phyloP scores from a whole-genome alignment of 2,329 filamentous ascomycete species.

The Ophiosphaerella narmari region DNA sequence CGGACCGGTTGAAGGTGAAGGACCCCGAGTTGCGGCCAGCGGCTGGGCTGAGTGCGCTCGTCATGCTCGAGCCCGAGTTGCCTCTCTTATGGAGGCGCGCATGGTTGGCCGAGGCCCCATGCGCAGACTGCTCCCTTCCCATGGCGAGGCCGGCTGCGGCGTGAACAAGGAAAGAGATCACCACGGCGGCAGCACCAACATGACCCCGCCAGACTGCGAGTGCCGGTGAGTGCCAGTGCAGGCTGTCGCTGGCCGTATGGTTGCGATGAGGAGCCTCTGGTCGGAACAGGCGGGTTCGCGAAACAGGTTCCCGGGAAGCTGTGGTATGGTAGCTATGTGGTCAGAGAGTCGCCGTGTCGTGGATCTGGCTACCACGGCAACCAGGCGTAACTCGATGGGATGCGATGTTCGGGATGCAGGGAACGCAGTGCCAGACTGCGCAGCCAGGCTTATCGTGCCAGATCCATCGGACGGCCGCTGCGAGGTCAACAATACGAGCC shows the following conservation, averaged over 20 bases:
- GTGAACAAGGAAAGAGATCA: slow-evolving; percentile 10
- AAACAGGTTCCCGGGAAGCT: slow-evolving; percentile 3
- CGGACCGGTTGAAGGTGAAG: slow-evolving; percentile 40
- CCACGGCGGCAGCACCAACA: slow-evolving; percentile 22
- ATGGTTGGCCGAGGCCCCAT: slow-evolving; percentile 33
- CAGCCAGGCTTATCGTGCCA: slow-evolving; percentile 1
- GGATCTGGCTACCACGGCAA: too few species aligned
- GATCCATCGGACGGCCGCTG: not conserved
- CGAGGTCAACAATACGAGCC: slow-evolving; percentile 6
- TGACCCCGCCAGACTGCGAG: slow-evolving; percentile 6
- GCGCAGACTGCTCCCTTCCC: slow-evolving; percentile 11
- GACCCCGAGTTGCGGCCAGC: slow-evolving; percentile 23
- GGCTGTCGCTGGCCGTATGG: slow-evolving; percentile 3
- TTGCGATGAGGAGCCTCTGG: slow-evolving; percentile 3
- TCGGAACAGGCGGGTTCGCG: not conserved
- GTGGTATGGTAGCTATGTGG: too few species aligned
- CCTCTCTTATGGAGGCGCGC: slow-evolving; percentile 49
- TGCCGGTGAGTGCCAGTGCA: slow-evolving; percentile 14
- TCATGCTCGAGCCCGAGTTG: slow-evolving; percentile 45
- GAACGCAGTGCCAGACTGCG: slow-evolving; percentile 6
- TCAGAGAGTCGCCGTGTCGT: too few species aligned
- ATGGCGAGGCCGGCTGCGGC: slow-evolving; percentile 2
- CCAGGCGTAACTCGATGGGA: too few species aligned
- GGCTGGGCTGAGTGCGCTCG: slow-evolving; percentile 40
- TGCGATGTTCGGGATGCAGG: not conserved